Conservation (phyloP, 805 yeast genomes). For the Lipomyces chichibuensis region DNA sequence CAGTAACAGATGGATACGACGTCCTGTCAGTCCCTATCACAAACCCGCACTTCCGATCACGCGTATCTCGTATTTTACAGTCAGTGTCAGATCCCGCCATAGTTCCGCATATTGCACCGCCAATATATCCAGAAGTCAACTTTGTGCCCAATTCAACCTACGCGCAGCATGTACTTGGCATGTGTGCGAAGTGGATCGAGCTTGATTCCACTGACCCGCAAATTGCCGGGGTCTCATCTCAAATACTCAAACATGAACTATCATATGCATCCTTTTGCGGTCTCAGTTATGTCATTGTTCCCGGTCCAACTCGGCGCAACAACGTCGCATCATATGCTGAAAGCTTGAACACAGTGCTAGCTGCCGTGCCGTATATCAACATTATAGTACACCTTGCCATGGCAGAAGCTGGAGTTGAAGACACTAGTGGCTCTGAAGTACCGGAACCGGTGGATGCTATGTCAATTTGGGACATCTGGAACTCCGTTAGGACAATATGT, state of each 20-base stretch:
- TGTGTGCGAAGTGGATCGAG: slow-evolving; percentile 72
- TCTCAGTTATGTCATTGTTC: slow-evolving; percentile 56
- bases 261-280: slow-evolving; percentile 64
- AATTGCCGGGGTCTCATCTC: slow-evolving; percentile 57
- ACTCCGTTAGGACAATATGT: slow-evolving; percentile 60
- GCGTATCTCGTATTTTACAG: slow-evolving; percentile 16
- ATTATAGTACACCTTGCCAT: slow-evolving; percentile 37
- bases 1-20: slow-evolving; percentile 28
- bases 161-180: slow-evolving; percentile 48
- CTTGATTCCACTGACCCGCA: slow-evolving; percentile 57
- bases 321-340: slow-evolving; percentile 57
- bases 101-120: slow-evolving; percentile 15
- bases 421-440: neutral
- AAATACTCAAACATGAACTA: slow-evolving; percentile 62
- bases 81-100: neutral
- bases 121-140: slow-evolving; percentile 22
- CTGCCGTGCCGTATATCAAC: slow-evolving; percentile 35
- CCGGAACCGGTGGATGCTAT: slow-evolving; percentile 47
- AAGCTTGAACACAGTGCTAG: slow-evolving; percentile 45
- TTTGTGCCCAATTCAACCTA: slow-evolving; percentile 18
- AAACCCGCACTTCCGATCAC: slow-evolving; percentile 21
- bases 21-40: slow-evolving; percentile 26
- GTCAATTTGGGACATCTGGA: slow-evolving; percentile 78
- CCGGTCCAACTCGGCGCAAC: slow-evolving; percentile 64
- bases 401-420: slow-evolving; percentile 39